A percentile compares a stretch with the other conserved stretches of the same genome.
Evolutionary conservation across 495 filamentous ascomycete species (phyloP).

Genomic region (Penicillium egyptiacum): DNA sequence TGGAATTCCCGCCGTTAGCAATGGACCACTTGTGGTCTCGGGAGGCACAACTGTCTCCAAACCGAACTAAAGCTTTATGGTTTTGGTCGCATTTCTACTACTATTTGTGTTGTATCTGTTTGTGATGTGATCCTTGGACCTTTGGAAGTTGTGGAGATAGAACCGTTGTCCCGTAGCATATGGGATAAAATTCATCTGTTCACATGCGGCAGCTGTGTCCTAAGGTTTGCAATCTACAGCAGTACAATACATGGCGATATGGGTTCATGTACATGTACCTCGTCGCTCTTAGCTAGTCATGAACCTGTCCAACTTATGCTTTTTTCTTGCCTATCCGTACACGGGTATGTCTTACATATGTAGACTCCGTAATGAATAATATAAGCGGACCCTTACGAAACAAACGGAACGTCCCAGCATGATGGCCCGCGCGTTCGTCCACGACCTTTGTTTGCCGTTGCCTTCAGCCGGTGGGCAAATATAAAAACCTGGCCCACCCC

Average conservation of each 20-base stretch:
- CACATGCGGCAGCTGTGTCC: neutral
- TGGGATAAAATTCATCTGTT: slow-evolving; percentile 1
- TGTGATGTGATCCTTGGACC: neutral
- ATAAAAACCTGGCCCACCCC: slow-evolving; percentile 23
- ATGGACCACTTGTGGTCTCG: slow-evolving; percentile 47
- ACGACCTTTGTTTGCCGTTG: slow-evolving; percentile 31
- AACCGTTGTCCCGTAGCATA: neutral
- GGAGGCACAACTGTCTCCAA: slow-evolving; percentile 34
- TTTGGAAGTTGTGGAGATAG: neutral
- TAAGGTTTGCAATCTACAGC: slow-evolving; percentile 22
- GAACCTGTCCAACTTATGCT: neutral
- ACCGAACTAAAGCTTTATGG: slow-evolving; percentile 20
- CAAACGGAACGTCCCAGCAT: too few relatives aligned
- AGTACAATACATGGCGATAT: slow-evolving; percentile 16
- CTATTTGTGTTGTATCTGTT: neutral
- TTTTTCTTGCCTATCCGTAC: neutral
- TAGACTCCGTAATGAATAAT: neutral
- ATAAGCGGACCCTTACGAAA: neutral
- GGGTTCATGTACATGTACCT: slow-evolving; percentile 7
- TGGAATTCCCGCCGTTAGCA: slow-evolving; percentile 25
- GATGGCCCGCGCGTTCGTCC: too few relatives aligned
- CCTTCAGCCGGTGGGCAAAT: neutral
- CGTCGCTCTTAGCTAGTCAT: slow-evolving; percentile 11
- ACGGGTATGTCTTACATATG: too few relatives aligned
- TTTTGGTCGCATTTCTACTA: neutral